These are phyloP conservation scores for Singerocomus rubriflavus DNA, from an alignment of 1,284 basidiomycete genomes.

Conservation along the genomic window DNA sequence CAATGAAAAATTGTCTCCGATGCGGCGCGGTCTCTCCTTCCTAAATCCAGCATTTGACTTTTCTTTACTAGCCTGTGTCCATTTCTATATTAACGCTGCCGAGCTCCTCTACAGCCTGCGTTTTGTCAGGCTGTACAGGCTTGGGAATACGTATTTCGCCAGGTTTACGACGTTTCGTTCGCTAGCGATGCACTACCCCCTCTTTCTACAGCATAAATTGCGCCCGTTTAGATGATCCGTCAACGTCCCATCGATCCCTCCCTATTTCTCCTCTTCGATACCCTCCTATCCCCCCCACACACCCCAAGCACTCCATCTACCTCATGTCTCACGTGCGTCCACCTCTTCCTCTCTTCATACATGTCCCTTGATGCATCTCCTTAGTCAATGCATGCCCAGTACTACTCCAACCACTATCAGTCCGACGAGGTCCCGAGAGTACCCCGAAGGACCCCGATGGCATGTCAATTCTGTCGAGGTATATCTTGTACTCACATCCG, in stretches of 20 bases:
- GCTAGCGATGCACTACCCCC: constrained; percentile 24
- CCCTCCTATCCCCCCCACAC: neutral
- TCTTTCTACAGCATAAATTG: constrained; percentile 31
- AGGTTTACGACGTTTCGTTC: constrained; percentile 29
- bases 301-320: constrained; percentile 3
- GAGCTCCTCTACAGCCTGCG: constrained; percentile 18
- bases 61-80: constrained; percentile 21
- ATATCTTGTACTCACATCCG: constrained; percentile 6
- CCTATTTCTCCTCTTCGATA: constrained; percentile 3
- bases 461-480: constrained; percentile 58
- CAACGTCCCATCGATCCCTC: constrained; percentile 12
- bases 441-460: constrained; percentile 53
- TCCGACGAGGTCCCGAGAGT: constrained; percentile 36
- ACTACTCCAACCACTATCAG: constrained; percentile 4
- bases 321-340: constrained; percentile 28
- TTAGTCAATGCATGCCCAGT: constrained; percentile 18
- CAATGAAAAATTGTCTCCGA: constrained; percentile 19
- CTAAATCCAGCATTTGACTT: constrained; percentile 28
- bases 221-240: constrained; percentile 11
- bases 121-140: constrained; percentile 34
- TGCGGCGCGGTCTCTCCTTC: constrained; percentile 25
- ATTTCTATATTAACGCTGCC: constrained; percentile 35
- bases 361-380: neutral
- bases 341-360: neutral
- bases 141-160: constrained; percentile 35